Base-by-base conservation (phyloP, 2,329 filamentous ascomycete genomes). In the Scorias spongiosa region DNA sequence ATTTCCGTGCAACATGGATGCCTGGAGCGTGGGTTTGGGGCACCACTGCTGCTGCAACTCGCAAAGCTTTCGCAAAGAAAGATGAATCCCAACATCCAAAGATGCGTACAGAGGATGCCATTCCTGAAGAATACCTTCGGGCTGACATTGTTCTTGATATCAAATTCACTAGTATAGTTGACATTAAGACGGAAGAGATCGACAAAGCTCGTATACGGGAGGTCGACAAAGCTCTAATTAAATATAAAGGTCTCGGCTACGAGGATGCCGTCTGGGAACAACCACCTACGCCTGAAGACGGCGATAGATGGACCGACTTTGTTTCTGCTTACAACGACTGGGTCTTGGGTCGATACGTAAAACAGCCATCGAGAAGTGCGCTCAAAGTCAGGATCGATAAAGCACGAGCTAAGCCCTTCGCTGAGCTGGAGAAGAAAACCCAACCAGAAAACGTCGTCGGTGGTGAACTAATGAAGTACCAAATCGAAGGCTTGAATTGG, bases 401-500 rank as follows among this genome's bases (percentile, higher is more conserved):
- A n/a, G 81, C 79, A 50, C 80, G 85, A 49, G 63, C 66, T 10
- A 65, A 72, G 36, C 94, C 94, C 53, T 68, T 72, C 44, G 64
- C 65, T n/a, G 69, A 74, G 4, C 67, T 85, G 11, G 75, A 86
- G 50, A 72, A 85, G 49, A 69, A 78, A 32, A 64, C 69, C 11
- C 89, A 96, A 56, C 91, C 91, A 0, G 65, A 71, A 1, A 78
- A 78, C 11, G 69, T 96, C 7, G 75, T 75, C 29, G 79, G 84
- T 30, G 87, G 88, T 18, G 77, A 87, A 50, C 68, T 96, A 46
- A 96, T 96, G 88, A 76, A 78, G 29, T 96, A 98, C 56, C 91
- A 98, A 59, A 66, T 93, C 39, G 84, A 95, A 46, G 91, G 91
- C 15, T 69, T 95, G 42, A 95, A 96, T 55, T 98, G 91, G 88